Evolutionary conservation across 805 yeast species (phyloP).

Genomic region (Candida ascalaphidarum): DNA sequence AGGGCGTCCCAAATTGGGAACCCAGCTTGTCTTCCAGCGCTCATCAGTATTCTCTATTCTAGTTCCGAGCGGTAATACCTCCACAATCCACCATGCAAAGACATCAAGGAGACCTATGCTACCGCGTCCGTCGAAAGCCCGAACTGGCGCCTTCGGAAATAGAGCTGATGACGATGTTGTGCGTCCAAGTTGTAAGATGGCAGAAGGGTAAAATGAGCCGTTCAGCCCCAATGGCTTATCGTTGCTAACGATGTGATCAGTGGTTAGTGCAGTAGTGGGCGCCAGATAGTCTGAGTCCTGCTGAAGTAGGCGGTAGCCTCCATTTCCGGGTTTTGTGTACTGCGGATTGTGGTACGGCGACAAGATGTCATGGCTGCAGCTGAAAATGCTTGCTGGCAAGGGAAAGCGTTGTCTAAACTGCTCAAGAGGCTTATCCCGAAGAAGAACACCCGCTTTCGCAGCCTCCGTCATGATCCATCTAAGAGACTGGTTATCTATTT

Average conservation of each 20-base stretch:
- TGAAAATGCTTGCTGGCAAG: constrained; percentile 31
- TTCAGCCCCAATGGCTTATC: background rate
- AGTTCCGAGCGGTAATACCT: constrained; percentile 50
- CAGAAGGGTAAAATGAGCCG: background rate
- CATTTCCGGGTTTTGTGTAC: too few species aligned
- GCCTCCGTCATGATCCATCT: constrained; percentile 58
- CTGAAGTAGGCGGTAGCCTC: too few species aligned
- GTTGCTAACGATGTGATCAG: too few species aligned
- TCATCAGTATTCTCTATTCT: constrained; percentile 39
- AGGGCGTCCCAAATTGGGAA: constrained; percentile 49
- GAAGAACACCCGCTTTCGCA: constrained; percentile 38
- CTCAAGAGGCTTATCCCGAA: constrained; percentile 31
- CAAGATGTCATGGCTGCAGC: constrained; percentile 46
- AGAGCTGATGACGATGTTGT: background rate
- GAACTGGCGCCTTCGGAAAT: too few species aligned
- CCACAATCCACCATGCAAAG: constrained; percentile 56
- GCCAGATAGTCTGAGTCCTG: too few species aligned
- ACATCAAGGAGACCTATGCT: constrained; percentile 5
- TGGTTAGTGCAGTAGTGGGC: too few species aligned
- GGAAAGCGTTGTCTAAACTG: constrained; percentile 34
- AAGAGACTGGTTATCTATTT: constrained; percentile 41
- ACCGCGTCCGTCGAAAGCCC: background rate
- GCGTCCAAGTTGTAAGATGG: background rate
- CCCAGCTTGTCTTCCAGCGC: constrained; percentile 40
- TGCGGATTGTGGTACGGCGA: too few species aligned